Conservation (phyloP, 164 flowering plant species). For the Vitis amurensis region DNA sequence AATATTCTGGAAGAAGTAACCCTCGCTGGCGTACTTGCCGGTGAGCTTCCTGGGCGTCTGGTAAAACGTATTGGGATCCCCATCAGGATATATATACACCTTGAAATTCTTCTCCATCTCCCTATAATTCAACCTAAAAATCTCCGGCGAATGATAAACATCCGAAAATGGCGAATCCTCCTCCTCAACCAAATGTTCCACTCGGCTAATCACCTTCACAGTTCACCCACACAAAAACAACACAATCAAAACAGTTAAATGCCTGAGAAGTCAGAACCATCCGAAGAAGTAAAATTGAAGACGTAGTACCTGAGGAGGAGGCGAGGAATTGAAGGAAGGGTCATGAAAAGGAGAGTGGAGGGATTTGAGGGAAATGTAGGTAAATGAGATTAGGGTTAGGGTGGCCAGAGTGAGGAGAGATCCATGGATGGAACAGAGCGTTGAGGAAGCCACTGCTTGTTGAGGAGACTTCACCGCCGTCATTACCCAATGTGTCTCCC, state of each 20-base stretch:
- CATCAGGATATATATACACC: slow-evolving; percentile 90
- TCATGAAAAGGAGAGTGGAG: slow-evolving; percentile 32
- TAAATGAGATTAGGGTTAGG: slow-evolving; percentile 61
- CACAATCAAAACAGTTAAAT: not conserved
- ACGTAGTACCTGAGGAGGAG: slow-evolving; percentile 18
- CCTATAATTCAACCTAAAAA: slow-evolving; percentile 60
- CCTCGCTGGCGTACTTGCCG: slow-evolving; percentile 96
- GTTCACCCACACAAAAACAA: not conserved
- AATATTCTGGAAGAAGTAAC: slow-evolving; percentile 93
- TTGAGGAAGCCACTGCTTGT: slow-evolving; percentile 4
- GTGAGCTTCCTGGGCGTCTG: slow-evolving; percentile 97
- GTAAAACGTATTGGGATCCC: slow-evolving; percentile 85
- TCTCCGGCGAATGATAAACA: slow-evolving; percentile 62
- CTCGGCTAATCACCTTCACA: not conserved
- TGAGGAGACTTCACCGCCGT: slow-evolving; percentile 5
- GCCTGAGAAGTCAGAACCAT: not conserved
- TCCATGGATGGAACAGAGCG: slow-evolving; percentile 42
- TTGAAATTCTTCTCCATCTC: slow-evolving; percentile 84
- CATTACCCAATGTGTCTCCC: slow-evolving; percentile 15
- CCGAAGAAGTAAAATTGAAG: not conserved
- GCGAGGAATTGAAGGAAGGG: slow-evolving; percentile 13
- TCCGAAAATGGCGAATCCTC: slow-evolving; percentile 29
- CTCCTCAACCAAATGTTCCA: not conserved
- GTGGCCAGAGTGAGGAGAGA: slow-evolving; percentile 61
- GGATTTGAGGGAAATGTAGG: slow-evolving; percentile 59